Evolutionary conservation across 2,329 filamentous ascomycete species (phyloP).

Genomic region (Pestalotiopsis sp.): DNA sequence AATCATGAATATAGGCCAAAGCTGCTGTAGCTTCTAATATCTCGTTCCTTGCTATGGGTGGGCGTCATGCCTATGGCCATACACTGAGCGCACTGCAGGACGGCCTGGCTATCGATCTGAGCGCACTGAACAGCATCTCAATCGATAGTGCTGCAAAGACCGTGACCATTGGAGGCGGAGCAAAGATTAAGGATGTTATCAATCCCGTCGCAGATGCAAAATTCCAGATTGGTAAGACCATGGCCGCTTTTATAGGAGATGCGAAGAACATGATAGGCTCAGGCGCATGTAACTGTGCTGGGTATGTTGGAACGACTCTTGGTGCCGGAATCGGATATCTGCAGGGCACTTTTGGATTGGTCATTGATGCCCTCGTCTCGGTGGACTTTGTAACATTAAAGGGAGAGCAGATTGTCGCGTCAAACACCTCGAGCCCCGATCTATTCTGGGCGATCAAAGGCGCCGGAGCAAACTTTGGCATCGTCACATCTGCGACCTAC

Average conservation of each 20-base stretch:
- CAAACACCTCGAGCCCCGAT: neutral
- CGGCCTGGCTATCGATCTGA: constrained; percentile 20
- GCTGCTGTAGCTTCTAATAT: constrained; percentile 6
- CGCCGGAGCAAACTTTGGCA: constrained; percentile 19
- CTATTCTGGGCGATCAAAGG: constrained; percentile 20
- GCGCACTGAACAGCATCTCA: neutral
- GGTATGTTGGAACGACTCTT: neutral
- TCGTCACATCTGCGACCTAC: constrained; percentile 9
- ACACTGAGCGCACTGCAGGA: constrained; percentile 14
- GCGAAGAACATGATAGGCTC: too few relatives aligned
- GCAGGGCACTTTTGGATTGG: neutral
- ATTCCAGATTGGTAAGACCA: neutral
- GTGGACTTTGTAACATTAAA: neutral
- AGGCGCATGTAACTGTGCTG: too few relatives aligned
- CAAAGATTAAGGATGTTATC: neutral
- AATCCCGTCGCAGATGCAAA: neutral
- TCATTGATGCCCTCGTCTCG: neutral
- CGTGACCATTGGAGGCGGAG: neutral
- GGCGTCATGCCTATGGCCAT: constrained; percentile 20
- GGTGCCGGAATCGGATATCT: neutral
- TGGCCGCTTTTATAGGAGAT: too few relatives aligned
- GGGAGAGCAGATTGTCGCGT: neutral
- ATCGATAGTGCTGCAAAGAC: neutral
- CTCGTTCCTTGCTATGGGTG: constrained; percentile 21
- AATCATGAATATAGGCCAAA: constrained; percentile 15